phyloP scores from a whole-genome alignment of 768 basidiomycete genomes.

The Rossbeevera mucosa region DNA sequence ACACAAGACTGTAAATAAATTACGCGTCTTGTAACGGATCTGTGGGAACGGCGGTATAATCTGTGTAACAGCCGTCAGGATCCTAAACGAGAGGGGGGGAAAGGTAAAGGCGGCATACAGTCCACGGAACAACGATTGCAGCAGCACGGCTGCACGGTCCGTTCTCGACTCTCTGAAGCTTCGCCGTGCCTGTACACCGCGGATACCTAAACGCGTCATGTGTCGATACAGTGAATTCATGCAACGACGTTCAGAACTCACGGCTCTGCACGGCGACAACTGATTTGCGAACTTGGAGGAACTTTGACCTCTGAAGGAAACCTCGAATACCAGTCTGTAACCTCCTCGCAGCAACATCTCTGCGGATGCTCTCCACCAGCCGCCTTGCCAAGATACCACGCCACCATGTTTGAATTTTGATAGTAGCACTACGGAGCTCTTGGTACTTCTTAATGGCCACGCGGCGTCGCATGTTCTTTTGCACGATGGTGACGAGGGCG shows the following conservation, averaged over 20 bases:
- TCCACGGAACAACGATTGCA: constrained; percentile 87
- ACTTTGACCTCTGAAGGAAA: constrained; percentile 69
- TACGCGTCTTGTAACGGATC: constrained; percentile 62
- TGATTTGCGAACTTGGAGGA: constrained; percentile 55
- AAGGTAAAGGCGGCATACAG: constrained; percentile 56
- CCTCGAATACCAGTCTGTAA: constrained; percentile 71
- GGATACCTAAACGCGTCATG: constrained; percentile 47
- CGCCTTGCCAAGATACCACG: constrained; percentile 75
- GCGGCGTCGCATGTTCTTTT: constrained; percentile 92
- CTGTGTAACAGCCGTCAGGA: constrained; percentile 33
- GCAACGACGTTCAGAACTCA: constrained; percentile 40
- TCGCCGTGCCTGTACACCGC: constrained; percentile 68
- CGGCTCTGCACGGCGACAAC: constrained; percentile 80
- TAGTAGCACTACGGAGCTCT: constrained; percentile 62
- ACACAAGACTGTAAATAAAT: constrained; percentile 89
- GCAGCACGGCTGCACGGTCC: constrained; percentile 55
- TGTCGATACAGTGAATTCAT: constrained; percentile 6
- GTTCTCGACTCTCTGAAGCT: constrained; percentile 54
- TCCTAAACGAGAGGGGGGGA: not conserved
- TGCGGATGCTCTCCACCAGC: constrained; percentile 65
- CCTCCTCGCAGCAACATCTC: constrained; percentile 67
- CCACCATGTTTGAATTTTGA: constrained; percentile 94
- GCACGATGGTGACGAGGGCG: constrained; percentile 87
- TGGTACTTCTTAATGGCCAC: constrained; percentile 82
- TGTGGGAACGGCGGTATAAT: constrained; percentile 49